Percentiles rank a stretch among this genome's conserved stretches.
Conservation (phyloP, 768 basidiomycete species). For the Udeniomyces megalosporus region DNA sequence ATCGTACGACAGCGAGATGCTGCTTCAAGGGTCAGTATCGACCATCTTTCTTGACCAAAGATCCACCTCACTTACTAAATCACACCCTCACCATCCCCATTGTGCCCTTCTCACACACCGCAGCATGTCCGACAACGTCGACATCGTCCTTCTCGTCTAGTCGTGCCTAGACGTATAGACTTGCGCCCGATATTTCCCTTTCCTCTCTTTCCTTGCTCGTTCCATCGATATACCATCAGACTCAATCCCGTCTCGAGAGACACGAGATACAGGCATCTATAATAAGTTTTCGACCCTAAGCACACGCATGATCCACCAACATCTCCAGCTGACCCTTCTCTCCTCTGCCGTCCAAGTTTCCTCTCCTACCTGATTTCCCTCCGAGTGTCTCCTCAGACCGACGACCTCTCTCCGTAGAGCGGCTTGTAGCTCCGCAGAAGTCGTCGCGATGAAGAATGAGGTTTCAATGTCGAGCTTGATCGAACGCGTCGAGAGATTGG, state of each 20-base stretch:
- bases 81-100: no score
- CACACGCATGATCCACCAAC: constrained; percentile 45
- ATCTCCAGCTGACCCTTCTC: no score
- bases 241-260: neutral
- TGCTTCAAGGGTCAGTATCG: constrained; percentile 3
- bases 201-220: no score
- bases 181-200: no score
- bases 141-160: neutral
- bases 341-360: constrained; percentile 46
- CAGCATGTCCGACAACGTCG: constrained; percentile 1
- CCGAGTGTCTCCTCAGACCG: constrained; percentile 21
- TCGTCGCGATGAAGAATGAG: constrained; percentile 65
- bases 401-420: constrained; percentile 28
- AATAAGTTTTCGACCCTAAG: constrained; percentile 34
- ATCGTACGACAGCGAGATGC: constrained; percentile 7
- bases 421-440: constrained; percentile 34
- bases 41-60: no score
- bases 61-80: no score
- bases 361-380: constrained; percentile 28
- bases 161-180: no score
- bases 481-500: constrained; percentile 83
- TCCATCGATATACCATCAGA: no score
- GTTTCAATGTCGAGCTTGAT: constrained; percentile 80
- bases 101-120: no score
- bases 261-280: neutral